These are phyloP conservation scores for Solanum bulbocastanum DNA, from an alignment of 257 asterid species.

Conservation along the genomic window DNA sequence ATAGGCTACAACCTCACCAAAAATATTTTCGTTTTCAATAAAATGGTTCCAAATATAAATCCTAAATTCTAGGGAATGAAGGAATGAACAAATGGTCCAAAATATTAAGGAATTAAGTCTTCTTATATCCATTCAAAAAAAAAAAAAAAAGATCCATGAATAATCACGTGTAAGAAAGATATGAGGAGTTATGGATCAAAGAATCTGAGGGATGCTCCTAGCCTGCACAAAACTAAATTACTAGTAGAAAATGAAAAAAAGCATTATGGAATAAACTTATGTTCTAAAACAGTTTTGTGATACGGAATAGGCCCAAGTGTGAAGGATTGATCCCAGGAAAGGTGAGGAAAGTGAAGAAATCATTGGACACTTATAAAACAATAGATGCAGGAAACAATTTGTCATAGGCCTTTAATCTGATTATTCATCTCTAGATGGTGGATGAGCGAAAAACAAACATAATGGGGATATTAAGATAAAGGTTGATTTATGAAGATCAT, in stretches of 20 bases:
- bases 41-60: neutral
- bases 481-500: neutral
- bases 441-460: neutral
- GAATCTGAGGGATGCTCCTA: neutral
- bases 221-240: neutral
- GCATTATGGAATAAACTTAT: neutral
- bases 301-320: neutral
- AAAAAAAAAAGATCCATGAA: neutral
- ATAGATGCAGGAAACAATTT: neutral
- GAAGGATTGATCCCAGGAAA: neutral
- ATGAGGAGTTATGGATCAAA: neutral
- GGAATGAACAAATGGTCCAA: neutral
- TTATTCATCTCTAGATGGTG: neutral
- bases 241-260: neutral
- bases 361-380: neutral
- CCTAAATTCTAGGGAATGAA: neutral
- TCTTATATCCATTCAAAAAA: neutral
- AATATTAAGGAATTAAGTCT: neutral
- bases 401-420: neutral
- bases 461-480: neutral
- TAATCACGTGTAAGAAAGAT: neutral
- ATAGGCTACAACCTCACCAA: neutral
- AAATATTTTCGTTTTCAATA: neutral
- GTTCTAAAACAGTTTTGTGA: neutral
- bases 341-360: neutral